phyloP scores from a whole-genome alignment of 768 basidiomycete species.

The Hypholoma sublateritium region DNA sequence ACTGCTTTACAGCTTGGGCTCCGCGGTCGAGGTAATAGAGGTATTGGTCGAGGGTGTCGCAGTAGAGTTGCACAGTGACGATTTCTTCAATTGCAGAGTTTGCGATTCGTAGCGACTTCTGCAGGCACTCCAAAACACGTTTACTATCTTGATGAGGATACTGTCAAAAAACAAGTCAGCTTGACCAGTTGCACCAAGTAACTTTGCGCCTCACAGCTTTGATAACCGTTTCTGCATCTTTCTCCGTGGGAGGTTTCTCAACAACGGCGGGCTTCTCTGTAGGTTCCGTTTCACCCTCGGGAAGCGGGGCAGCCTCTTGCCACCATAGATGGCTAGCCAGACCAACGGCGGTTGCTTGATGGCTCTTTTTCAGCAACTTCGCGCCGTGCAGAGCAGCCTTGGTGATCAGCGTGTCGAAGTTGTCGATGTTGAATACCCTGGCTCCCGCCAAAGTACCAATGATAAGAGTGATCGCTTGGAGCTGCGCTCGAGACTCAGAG shows the following conservation, averaged over 20 bases:
- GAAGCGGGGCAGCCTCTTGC: slow-evolving; percentile 66
- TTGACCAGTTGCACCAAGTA: background rate
- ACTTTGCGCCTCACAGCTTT: slow-evolving; percentile 52
- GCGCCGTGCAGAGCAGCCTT: slow-evolving; percentile 98
- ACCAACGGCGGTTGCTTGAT: slow-evolving; percentile 93
- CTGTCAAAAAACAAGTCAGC: slow-evolving; percentile 30
- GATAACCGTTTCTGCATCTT: slow-evolving; percentile 30
- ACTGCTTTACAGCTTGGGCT: slow-evolving; percentile 74
- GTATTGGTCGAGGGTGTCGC: slow-evolving; percentile 94
- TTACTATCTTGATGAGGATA: slow-evolving; percentile 94
- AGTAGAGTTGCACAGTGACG: slow-evolving; percentile 93
- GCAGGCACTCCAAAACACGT: slow-evolving; percentile 94
- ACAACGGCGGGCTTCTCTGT: slow-evolving; percentile 31
- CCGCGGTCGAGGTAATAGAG: slow-evolving; percentile 94
- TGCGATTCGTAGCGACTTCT: slow-evolving; percentile 94
- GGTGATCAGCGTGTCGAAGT: slow-evolving; percentile 96
- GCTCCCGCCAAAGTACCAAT: slow-evolving; percentile 89
- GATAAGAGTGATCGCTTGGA: slow-evolving; percentile 96
- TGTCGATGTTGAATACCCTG: slow-evolving; percentile 89
- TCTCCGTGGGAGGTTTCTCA: slow-evolving; percentile 35
- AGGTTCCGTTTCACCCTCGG: slow-evolving; percentile 38
- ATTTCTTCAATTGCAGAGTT: slow-evolving; percentile 97
- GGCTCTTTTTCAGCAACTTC: slow-evolving; percentile 96
- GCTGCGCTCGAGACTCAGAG: slow-evolving; percentile 91
- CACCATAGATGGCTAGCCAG: slow-evolving; percentile 98